Evolutionary conservation across 129 eudicot species (phyloP).

Genomic region (Cynara cardunculus): DNA sequence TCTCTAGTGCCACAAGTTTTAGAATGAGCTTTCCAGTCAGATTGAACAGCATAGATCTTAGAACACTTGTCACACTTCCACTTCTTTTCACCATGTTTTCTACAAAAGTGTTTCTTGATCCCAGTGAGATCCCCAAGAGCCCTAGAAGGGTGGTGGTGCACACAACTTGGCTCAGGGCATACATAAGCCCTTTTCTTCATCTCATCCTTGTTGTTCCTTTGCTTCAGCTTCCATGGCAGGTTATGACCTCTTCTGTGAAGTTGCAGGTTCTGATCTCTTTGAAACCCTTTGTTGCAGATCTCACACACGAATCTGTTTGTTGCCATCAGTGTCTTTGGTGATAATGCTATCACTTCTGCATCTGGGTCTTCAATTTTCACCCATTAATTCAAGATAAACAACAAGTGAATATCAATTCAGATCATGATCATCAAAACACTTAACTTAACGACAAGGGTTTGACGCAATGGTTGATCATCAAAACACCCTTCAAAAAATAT

Average conservation of each 20-base stretch:
- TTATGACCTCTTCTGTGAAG: conserved; percentile 94
- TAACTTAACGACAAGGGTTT: too few relatives aligned
- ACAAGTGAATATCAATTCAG: neutral
- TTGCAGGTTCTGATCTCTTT: conserved; percentile 85
- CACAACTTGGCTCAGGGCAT: conserved; percentile 80
- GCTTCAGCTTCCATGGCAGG: conserved; percentile 91
- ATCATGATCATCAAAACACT: neutral
- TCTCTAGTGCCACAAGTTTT: conserved; percentile 92
- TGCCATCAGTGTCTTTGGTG: conserved; percentile 76
- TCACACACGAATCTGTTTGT: conserved; percentile 92
- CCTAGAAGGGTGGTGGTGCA: conserved; percentile 85
- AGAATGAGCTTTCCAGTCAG: conserved; percentile 94
- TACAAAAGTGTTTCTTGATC: conserved; percentile 81
- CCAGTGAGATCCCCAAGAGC: conserved; percentile 95
- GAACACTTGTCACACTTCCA: conserved; percentile 91
- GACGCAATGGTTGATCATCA: too few relatives aligned
- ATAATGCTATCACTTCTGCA: conserved; percentile 87
- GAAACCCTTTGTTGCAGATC: conserved; percentile 96
- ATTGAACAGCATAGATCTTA: conserved; percentile 90
- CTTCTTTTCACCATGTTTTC: conserved; percentile 92
- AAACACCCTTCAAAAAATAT: too few relatives aligned
- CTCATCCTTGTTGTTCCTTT: conserved; percentile 52
- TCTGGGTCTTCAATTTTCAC: conserved; percentile 54
- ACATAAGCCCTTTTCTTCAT: conserved; percentile 72
- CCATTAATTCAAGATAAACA: neutral